These are phyloP conservation scores for Suillus bovinus DNA, from an alignment of 768 basidiomycete species.

Conservation along the genomic window DNA sequence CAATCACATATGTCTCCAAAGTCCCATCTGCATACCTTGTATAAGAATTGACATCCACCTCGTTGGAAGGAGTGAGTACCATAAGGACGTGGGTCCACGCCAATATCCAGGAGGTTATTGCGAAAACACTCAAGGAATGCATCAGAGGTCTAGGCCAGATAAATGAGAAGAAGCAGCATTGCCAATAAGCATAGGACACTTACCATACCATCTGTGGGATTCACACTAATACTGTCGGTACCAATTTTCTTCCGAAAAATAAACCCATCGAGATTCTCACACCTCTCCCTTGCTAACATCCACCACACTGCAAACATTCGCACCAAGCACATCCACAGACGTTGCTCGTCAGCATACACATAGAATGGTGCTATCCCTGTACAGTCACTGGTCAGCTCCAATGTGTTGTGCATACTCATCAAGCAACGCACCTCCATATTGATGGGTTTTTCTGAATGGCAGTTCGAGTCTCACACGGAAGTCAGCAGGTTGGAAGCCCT, in stretches of 20 bases:
- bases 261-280: constrained; percentile 1
- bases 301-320: constrained; percentile 34
- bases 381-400: too few relatives aligned
- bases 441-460: constrained; percentile 31
- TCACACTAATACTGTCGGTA: neutral
- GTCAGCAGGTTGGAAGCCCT: constrained; percentile 4
- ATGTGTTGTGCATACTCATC: too few relatives aligned
- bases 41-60: constrained; percentile 43
- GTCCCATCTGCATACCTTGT: constrained; percentile 32
- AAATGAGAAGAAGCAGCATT: too few relatives aligned
- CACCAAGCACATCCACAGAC: constrained; percentile 36
- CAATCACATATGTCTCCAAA: constrained; percentile 42
- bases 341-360: constrained; percentile 23
- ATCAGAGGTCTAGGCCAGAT: constrained; percentile 17
- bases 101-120: constrained; percentile 42
- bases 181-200: neutral
- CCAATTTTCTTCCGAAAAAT: constrained; percentile 5
- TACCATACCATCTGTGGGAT: constrained; percentile 6
- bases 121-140: constrained; percentile 40
- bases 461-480: constrained; percentile 21
- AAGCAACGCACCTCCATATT: constrained; percentile 29
- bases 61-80: constrained; percentile 35
- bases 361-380: constrained; percentile 35
- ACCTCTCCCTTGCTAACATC: constrained; percentile 1
- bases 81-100: constrained; percentile 34